phyloP scores from a whole-genome alignment of 163 green algal genomes.

The Scenedesmus sp. region DNA sequence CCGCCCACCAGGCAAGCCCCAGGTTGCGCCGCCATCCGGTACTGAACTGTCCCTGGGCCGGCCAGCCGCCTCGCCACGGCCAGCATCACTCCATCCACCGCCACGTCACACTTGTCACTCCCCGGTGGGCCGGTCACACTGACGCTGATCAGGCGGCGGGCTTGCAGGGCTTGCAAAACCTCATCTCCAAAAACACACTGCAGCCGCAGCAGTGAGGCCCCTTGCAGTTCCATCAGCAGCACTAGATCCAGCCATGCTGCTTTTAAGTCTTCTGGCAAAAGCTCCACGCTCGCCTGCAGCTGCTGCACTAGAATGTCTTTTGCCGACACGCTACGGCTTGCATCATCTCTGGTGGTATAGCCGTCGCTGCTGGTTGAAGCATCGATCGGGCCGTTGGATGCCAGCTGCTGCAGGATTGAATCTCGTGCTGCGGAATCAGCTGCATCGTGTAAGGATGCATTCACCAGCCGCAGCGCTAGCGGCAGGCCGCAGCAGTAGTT shows the following conservation, averaged over 20 bases:
- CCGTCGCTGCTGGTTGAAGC: neutral
- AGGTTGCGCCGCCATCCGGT: neutral
- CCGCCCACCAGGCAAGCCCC: neutral
- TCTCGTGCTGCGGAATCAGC: neutral
- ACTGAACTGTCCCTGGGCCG: neutral
- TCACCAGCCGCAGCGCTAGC: neutral
- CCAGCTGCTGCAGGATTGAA: neutral
- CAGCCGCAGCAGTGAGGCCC: neutral
- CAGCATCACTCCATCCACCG: neutral
- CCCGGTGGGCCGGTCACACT: neutral
- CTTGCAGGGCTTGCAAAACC: neutral
- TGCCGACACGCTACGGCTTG: neutral
- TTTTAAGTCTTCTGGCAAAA: neutral
- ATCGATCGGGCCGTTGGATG: neutral
- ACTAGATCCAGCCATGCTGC: neutral
- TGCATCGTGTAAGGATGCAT: neutral
- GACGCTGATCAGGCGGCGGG: neutral
- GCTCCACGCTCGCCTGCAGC: neutral
- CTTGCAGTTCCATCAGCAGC: neutral
- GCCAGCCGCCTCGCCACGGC: neutral
- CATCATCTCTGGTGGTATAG: neutral
- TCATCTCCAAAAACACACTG: neutral
- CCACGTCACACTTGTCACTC: neutral
- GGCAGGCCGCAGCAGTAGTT: neutral
- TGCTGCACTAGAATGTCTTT: neutral